phyloP scores from a whole-genome alignment of 139 green algal species.

The Auxenochlorella pyrenoidosa region DNA sequence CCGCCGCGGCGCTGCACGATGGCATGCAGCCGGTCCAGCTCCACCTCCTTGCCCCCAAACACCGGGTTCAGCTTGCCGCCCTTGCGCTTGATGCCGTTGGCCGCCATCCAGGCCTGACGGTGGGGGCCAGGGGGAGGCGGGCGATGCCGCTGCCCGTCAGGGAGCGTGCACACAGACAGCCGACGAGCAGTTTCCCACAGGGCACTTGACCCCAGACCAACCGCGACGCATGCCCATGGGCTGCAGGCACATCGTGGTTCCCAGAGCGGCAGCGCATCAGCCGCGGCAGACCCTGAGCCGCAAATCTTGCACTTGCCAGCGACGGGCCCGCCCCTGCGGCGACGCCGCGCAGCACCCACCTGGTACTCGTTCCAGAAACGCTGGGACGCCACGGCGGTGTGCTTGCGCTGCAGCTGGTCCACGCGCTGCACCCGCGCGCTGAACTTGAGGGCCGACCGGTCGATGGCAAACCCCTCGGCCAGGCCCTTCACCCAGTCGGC shows the following conservation, averaged over 20 bases:
- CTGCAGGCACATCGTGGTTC: too few species aligned
- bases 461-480: conserved; percentile 66
- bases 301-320: too few species aligned
- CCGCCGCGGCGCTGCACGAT: conserved; percentile 76
- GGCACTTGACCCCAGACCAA: too few species aligned
- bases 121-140: background rate
- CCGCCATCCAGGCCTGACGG: conserved; percentile 11
- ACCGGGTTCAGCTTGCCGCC: conserved; percentile 58
- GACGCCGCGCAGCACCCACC: background rate
- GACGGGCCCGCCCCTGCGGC: too few species aligned
- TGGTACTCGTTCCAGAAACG: conserved; percentile 38
- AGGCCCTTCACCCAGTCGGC: conserved; percentile 59
- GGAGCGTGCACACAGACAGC: too few species aligned
- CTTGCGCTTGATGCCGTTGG: conserved; percentile 38
- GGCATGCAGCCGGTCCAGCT: conserved; percentile 73
- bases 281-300: too few species aligned
- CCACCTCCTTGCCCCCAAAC: conserved; percentile 73
- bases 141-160: too few species aligned
- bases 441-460: conserved; percentile 70
- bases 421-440: conserved; percentile 81
- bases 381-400: conserved; percentile 27
- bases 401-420: conserved; percentile 80
- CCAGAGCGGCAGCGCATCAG: too few species aligned
- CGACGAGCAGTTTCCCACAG: too few species aligned
- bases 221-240: too few species aligned